Conservation (phyloP, 2,329 filamentous ascomycete species). For the Colletotrichum agaves region DNA sequence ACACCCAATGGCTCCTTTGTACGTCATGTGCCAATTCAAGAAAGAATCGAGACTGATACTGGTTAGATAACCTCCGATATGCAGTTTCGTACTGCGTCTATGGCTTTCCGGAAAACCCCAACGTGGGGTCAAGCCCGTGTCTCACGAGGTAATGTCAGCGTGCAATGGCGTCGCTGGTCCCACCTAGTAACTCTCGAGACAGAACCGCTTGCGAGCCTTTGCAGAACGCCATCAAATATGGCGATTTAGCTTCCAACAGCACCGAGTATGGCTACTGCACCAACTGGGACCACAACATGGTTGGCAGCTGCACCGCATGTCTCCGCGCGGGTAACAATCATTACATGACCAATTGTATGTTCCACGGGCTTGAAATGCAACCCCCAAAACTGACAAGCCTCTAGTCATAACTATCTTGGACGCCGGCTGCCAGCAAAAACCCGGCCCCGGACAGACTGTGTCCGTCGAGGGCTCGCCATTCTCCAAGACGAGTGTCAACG, state of each 20-base stretch:
- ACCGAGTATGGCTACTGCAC: slow-evolving; percentile 66
- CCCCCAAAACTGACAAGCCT: slow-evolving; percentile 2
- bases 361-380: neutral
- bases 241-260: slow-evolving; percentile 58
- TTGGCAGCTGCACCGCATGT: slow-evolving; percentile 60
- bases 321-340: slow-evolving; percentile 50
- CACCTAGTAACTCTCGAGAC: neutral
- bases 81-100: slow-evolving; percentile 66
- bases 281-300: slow-evolving; percentile 53
- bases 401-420: slow-evolving; percentile 62
- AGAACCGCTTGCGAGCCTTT: slow-evolving; percentile 66
- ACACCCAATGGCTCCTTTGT: slow-evolving; percentile 67
- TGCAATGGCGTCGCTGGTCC: neutral
- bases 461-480: slow-evolving; percentile 65
- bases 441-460: slow-evolving; percentile 57
- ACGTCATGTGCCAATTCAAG: slow-evolving; percentile 43
- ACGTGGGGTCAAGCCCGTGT: slow-evolving; percentile 58
- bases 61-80: slow-evolving; percentile 67
- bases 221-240: slow-evolving; percentile 57
- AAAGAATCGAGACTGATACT: neutral
- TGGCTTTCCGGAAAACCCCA: slow-evolving; percentile 55
- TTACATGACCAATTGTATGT: slow-evolving; percentile 66
- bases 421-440: slow-evolving; percentile 66
- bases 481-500: slow-evolving; percentile 57
- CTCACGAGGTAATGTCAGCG: slow-evolving; percentile 59